These are phyloP conservation scores for Linnemannia hyalina DNA, from an alignment of 192 early-diverging fungal species.

Conservation along the genomic window DNA sequence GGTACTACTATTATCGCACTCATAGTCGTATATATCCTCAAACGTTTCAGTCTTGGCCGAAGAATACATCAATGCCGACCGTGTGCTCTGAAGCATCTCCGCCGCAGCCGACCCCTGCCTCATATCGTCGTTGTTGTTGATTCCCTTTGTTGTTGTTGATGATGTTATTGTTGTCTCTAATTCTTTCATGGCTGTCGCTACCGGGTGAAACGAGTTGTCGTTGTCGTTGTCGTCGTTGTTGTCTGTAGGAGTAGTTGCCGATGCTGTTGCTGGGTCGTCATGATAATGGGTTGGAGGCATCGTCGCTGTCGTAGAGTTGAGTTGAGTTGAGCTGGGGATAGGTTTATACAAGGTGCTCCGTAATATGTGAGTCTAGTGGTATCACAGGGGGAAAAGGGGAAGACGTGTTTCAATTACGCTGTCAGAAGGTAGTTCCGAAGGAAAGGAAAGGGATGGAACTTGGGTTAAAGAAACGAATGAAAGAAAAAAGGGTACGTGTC, in stretches of 20 bases:
- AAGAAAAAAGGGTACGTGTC: too few relatives aligned
- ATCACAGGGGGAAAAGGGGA: not conserved
- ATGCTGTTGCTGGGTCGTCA: not conserved
- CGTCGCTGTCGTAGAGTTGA: not conserved
- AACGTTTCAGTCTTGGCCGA: not conserved
- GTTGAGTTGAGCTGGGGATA: not conserved
- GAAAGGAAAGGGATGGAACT: not conserved
- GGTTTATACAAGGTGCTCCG: not conserved
- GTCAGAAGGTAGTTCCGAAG: not conserved
- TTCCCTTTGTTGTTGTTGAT: not conserved
- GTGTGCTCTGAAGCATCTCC: not conserved
- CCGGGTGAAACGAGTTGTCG: not conserved
- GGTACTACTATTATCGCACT: conserved; percentile 9
- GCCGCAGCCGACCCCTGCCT: not conserved
- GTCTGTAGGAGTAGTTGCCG: not conserved
- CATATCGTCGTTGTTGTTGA: not conserved
- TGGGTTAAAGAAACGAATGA: not conserved
- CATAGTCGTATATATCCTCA: not conserved
- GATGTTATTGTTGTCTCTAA: not conserved
- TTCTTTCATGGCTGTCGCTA: not conserved
- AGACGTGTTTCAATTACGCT: not conserved
- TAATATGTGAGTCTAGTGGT: conserved; percentile 3
- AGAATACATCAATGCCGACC: not conserved
- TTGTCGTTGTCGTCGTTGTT: not conserved
- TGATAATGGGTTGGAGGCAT: not conserved